Evolutionary conservation across 345 rosid species (phyloP).

Genomic region (Ceriops tagal): DNA sequence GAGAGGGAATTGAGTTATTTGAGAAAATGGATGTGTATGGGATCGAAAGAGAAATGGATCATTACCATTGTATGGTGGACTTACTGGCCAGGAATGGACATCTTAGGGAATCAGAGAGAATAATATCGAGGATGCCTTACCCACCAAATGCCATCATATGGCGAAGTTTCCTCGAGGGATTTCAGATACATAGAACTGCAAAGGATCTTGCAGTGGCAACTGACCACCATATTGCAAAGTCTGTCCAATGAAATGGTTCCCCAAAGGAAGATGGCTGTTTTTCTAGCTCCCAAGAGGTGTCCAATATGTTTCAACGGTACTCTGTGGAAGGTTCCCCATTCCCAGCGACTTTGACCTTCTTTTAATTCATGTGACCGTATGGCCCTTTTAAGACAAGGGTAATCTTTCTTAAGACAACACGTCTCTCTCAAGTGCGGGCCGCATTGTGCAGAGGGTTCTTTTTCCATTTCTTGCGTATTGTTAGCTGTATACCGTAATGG

Average conservation of each 20-base stretch:
- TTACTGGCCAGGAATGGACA: conserved; percentile 60
- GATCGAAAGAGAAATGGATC: conserved; percentile 65
- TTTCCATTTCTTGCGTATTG: neutral
- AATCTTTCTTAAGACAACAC: too few species aligned
- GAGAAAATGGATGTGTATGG: conserved; percentile 52
- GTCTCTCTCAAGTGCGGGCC: too few species aligned
- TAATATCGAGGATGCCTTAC: conserved; percentile 65
- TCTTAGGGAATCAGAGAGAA: conserved; percentile 59
- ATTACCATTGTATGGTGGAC: conserved; percentile 68
- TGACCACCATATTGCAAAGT: neutral
- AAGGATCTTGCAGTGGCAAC: conserved; percentile 7
- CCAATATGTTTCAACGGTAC: neutral
- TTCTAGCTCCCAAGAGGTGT: neutral
- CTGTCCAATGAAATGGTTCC: neutral
- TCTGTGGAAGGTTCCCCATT: neutral
- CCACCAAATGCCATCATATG: conserved; percentile 60
- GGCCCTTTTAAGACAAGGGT: neutral
- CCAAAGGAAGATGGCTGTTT: neutral
- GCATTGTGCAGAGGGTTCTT: too few species aligned
- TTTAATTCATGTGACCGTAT: neutral
- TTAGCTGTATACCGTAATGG: conserved; percentile 3
- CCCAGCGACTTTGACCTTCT: neutral
- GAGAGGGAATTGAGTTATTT: conserved; percentile 70
- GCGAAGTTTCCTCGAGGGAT: conserved; percentile 76
- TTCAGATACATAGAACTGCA: conserved; percentile 35